Evolutionary conservation across 2,329 filamentous ascomycete species (phyloP).

Genomic region (Mycosphaerella arachidis): DNA sequence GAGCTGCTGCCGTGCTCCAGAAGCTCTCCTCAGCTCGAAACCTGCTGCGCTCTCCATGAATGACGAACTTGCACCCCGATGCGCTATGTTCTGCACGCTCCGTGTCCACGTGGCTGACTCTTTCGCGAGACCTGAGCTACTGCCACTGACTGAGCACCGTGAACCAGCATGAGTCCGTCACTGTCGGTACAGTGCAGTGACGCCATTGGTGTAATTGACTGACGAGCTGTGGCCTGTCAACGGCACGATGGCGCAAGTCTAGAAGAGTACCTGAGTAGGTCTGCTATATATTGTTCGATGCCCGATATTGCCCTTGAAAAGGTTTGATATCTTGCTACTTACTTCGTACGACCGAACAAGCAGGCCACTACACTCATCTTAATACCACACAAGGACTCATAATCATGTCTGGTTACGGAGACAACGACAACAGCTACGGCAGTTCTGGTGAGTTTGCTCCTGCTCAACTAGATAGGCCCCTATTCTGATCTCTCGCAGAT

Average conservation of each 20-base stretch:
- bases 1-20: neutral
- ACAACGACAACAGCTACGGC: constrained; percentile 10
- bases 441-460: neutral
- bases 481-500: neutral
- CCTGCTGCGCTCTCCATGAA: neutral
- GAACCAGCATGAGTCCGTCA: neutral
- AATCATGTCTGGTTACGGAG: constrained; percentile 3
- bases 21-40: constrained; percentile 2
- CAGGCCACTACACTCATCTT: neutral
- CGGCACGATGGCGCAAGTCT: too few relatives aligned
- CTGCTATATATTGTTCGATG: neutral
- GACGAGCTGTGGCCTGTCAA: neutral
- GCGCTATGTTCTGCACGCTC: neutral
- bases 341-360: neutral
- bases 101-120: neutral
- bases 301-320: neutral
- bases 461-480: neutral
- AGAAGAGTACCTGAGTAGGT: neutral
- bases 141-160: neutral
- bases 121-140: neutral
- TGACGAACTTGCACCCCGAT: neutral
- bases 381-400: neutral
- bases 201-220: neutral
- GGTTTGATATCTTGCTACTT: neutral
- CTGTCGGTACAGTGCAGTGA: neutral